These are phyloP conservation scores for Pterocarpus santalinus DNA, from an alignment of 306 rosid genomes.

Conservation along the genomic window DNA sequence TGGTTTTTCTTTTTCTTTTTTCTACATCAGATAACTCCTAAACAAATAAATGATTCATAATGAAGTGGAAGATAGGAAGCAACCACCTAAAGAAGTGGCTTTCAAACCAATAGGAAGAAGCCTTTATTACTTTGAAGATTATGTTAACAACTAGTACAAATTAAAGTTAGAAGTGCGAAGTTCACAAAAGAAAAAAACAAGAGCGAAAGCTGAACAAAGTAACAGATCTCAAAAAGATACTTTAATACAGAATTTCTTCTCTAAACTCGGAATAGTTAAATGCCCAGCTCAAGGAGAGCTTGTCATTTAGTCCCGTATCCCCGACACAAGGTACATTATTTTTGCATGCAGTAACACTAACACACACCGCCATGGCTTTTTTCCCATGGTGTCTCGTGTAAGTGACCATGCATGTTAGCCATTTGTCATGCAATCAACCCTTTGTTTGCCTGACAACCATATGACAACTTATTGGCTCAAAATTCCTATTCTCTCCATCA, in stretches of 20 bases:
- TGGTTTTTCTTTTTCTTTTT: background rate
- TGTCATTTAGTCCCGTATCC: conserved; percentile 59
- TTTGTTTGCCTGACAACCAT: conserved; percentile 29
- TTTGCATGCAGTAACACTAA: conserved; percentile 46
- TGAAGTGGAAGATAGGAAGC: conserved; percentile 26
- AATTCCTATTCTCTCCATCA: conserved; percentile 40
- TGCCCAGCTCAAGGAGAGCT: conserved; percentile 28
- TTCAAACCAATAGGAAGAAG: conserved; percentile 26
- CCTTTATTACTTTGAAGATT: background rate
- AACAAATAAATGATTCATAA: background rate
- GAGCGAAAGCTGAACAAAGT: conserved; percentile 39
- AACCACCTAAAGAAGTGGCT: conserved; percentile 24
- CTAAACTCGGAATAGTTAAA: conserved; percentile 41
- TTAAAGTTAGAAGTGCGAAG: conserved; percentile 32
- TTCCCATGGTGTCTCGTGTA: background rate
- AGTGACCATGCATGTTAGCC: conserved; percentile 42
- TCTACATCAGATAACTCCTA: background rate
- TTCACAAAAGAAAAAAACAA: background rate
- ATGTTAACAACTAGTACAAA: conserved; percentile 9
- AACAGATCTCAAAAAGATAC: conserved; percentile 44
- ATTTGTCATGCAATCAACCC: conserved; percentile 35
- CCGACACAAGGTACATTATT: conserved; percentile 59
- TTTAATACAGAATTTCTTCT: conserved; percentile 39
- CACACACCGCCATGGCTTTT: conserved; percentile 29
- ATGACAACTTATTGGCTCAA: conserved; percentile 12